Evolutionary conservation across 352 stramenopile genomes (phyloP).

Genomic region (Phytopythium cucurbitacearum): DNA sequence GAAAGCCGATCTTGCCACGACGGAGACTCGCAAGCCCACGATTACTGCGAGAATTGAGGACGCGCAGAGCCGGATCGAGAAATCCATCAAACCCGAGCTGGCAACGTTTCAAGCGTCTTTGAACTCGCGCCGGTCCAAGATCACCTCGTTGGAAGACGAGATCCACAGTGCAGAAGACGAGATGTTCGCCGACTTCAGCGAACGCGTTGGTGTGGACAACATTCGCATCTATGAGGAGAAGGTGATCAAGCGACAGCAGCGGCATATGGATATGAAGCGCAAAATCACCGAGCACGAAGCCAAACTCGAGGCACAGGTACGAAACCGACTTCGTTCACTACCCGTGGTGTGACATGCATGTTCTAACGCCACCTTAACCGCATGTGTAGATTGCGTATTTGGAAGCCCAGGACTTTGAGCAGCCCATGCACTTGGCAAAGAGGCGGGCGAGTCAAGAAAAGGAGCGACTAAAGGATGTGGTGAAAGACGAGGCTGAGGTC

Average conservation of each 20-base stretch:
- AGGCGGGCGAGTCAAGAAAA: constrained; percentile 41
- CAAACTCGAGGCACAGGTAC: constrained; percentile 81
- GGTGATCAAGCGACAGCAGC: constrained; percentile 82
- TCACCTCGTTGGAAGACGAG: constrained; percentile 45
- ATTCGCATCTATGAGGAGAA: constrained; percentile 93
- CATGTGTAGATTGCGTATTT: constrained; percentile 53
- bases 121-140: constrained; percentile 33
- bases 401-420: constrained; percentile 58
- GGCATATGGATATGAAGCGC: constrained; percentile 61
- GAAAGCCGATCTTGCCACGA: constrained; percentile 70
- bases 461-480: constrained; percentile 46
- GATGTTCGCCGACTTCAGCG: constrained; percentile 84
- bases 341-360: constrained; percentile 1
- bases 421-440: constrained; percentile 39
- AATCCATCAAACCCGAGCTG: constrained; percentile 60
- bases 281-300: constrained; percentile 75
- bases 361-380: background rate
- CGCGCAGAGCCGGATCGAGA: constrained; percentile 38
- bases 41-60: constrained; percentile 58
- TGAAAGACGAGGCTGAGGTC: constrained; percentile 42
- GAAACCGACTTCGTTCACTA: background rate
- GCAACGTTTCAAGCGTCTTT: constrained; percentile 52
- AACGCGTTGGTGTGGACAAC: constrained; percentile 67
- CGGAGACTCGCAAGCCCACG: constrained; percentile 63
- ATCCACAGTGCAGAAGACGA: constrained; percentile 79